phyloP scores from a whole-genome alignment of 2,329 filamentous ascomycete species.

The Fusarium equiseti region DNA sequence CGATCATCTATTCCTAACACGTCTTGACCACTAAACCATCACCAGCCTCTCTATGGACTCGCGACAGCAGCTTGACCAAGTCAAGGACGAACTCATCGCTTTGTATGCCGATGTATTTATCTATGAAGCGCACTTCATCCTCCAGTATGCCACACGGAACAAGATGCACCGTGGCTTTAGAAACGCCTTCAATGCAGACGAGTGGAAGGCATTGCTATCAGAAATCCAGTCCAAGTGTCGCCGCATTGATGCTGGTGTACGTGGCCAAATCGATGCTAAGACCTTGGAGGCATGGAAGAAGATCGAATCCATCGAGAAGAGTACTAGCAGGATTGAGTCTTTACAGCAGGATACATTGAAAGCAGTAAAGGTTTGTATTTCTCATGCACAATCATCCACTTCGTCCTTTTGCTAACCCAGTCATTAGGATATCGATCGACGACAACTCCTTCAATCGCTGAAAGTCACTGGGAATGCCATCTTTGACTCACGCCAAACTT shows the following conservation, averaged over 20 bases:
- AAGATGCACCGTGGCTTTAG: background rate
- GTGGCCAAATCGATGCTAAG: background rate
- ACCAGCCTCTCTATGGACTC: too few species aligned
- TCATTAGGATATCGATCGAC: background rate
- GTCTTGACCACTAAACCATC: too few species aligned
- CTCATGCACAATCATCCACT: too few species aligned
- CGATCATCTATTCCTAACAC: too few species aligned
- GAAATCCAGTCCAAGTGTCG: constrained; percentile 6
- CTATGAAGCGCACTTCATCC: constrained; percentile 8
- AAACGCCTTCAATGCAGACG: constrained; percentile 1
- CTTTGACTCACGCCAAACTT: constrained; percentile 9
- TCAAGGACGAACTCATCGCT: constrained; percentile 8
- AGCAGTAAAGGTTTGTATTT: background rate
- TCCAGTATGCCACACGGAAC: background rate
- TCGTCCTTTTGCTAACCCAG: background rate
- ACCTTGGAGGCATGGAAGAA: background rate
- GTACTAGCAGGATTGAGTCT: background rate
- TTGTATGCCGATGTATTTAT: constrained; percentile 9
- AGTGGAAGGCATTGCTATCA: background rate
- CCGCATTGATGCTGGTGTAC: background rate
- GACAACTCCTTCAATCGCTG: background rate
- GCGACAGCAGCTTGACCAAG: background rate
- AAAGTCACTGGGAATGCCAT: background rate
- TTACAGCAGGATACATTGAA: background rate
- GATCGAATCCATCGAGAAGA: background rate